Evolutionary conservation across 306 rosid genomes (phyloP).

Genomic region (Inga laurina): DNA sequence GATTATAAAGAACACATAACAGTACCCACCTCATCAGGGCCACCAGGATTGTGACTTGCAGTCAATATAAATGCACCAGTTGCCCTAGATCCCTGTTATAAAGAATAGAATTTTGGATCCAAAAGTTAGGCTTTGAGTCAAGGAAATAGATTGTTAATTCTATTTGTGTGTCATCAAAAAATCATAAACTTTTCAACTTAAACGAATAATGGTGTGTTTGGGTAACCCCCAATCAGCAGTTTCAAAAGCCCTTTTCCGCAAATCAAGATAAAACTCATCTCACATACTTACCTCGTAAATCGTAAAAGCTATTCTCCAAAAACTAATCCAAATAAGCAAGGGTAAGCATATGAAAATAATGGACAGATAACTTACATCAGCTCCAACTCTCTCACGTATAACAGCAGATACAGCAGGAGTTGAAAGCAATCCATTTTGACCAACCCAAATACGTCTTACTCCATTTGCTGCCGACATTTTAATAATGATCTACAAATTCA

Average conservation of each 20-base stretch:
- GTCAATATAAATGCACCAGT: slow-evolving; percentile 97
- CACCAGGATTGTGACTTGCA: slow-evolving; percentile 99
- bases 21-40: slow-evolving; percentile 81
- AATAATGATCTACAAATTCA: slow-evolving; percentile 67
- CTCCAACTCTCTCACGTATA: slow-evolving; percentile 90
- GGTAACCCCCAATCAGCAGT: too few species aligned
- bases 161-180: neutral
- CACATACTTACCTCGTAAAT: too few species aligned
- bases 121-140: slow-evolving; percentile 9
- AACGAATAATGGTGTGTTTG: neutral
- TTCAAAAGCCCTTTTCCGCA: too few species aligned
- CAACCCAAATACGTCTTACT: slow-evolving; percentile 88
- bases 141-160: neutral
- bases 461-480: slow-evolving; percentile 98
- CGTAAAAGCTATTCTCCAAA: too few species aligned
- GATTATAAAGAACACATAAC: slow-evolving; percentile 18
- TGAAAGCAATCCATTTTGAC: slow-evolving; percentile 94
- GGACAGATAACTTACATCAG: slow-evolving; percentile 64
- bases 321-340: neutral
- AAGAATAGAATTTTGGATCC: slow-evolving; percentile 22
- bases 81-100: slow-evolving; percentile 81
- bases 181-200: neutral
- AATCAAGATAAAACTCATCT: too few species aligned
- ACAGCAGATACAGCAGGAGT: slow-evolving; percentile 99
- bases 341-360: neutral